A percentile compares a stretch with the other conserved stretches of the same genome.
phyloP scores from a whole-genome alignment of 2,329 filamentous ascomycete genomes.

The Ophiostoma sp. region DNA sequence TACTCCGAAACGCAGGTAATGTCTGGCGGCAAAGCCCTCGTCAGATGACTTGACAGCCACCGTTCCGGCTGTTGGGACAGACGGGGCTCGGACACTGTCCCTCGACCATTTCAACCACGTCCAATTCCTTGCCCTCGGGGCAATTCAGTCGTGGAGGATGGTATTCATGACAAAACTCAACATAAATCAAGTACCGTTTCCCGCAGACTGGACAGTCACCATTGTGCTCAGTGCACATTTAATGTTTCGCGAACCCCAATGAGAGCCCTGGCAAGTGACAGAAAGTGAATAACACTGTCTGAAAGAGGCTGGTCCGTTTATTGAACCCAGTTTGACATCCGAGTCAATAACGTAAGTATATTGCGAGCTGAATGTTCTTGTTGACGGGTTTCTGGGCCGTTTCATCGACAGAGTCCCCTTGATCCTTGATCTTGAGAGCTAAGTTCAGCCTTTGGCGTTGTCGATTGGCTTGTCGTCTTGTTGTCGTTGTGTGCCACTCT shows the following conservation, averaged over 20 bases:
- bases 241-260: slow-evolving; percentile 1
- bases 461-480: too few relatives aligned
- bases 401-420: neutral
- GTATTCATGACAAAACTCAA: slow-evolving; percentile 50
- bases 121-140: slow-evolving; percentile 39
- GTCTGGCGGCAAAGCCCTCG: neutral
- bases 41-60: slow-evolving; percentile 53
- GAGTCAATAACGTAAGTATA: neutral
- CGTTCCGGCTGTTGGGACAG: slow-evolving; percentile 53
- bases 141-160: slow-evolving; percentile 46
- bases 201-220: slow-evolving; percentile 55
- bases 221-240: slow-evolving; percentile 57
- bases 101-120: slow-evolving; percentile 45
- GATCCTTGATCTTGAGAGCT: neutral
- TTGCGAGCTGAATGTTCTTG: neutral
- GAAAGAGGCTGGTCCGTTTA: neutral
- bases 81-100: slow-evolving; percentile 54
- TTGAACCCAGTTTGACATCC: neutral
- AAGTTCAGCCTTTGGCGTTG: neutral
- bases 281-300: neutral
- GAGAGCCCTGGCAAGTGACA: slow-evolving; percentile 7
- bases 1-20: slow-evolving; percentile 46
- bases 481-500: neutral
- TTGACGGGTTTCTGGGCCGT: neutral
- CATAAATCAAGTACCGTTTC: slow-evolving; percentile 54